A percentile compares a stretch with the other conserved stretches of the same genome.
Evolutionary conservation across 768 basidiomycete genomes (phyloP).

Genomic region (Pholiota molesta): DNA sequence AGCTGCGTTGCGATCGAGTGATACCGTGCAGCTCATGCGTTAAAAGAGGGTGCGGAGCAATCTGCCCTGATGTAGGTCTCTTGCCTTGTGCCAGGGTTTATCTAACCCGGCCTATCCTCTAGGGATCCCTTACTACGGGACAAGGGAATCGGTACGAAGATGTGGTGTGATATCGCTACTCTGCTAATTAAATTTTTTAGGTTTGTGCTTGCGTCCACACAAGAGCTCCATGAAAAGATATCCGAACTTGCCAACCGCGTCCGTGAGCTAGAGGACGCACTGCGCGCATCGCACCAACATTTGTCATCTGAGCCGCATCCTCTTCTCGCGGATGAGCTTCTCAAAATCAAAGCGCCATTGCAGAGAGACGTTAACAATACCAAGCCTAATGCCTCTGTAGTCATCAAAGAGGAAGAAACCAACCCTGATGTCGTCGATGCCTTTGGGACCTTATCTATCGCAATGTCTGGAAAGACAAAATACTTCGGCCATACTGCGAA

Average conservation of each 20-base stretch:
- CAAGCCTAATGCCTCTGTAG: slow-evolving; percentile 34
- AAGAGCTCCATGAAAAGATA: slow-evolving; percentile 84
- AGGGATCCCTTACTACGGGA: slow-evolving; percentile 81
- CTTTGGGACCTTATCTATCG: slow-evolving; percentile 79
- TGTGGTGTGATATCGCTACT: background rate
- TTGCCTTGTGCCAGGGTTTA: slow-evolving; percentile 13
- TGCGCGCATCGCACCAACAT: slow-evolving; percentile 61
- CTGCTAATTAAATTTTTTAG: slow-evolving; percentile 32
- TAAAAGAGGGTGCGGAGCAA: slow-evolving; percentile 79
- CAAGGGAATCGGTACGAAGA: slow-evolving; percentile 72
- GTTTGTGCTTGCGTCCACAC: slow-evolving; percentile 79
- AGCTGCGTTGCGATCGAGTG: slow-evolving; percentile 74
- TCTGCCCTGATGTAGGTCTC: slow-evolving; percentile 74
- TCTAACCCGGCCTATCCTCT: slow-evolving; percentile 20
- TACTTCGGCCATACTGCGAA: slow-evolving; percentile 79
- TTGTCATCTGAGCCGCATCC: slow-evolving; percentile 65
- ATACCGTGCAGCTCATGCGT: slow-evolving; percentile 82
- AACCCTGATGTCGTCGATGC: slow-evolving; percentile 76
- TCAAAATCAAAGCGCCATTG: slow-evolving; percentile 75
- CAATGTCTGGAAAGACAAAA: slow-evolving; percentile 69
- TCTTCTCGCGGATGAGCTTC: slow-evolving; percentile 70
- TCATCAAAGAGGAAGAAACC: slow-evolving; percentile 63
- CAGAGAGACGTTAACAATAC: slow-evolving; percentile 60
- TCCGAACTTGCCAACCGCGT: slow-evolving; percentile 72
- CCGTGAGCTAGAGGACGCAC: slow-evolving; percentile 74